Percentiles rank a stretch among this genome's conserved stretches.
These are phyloP conservation scores for Vitis rupestris DNA, from an alignment of 164 flowering plant species.

Conservation along the genomic window DNA sequence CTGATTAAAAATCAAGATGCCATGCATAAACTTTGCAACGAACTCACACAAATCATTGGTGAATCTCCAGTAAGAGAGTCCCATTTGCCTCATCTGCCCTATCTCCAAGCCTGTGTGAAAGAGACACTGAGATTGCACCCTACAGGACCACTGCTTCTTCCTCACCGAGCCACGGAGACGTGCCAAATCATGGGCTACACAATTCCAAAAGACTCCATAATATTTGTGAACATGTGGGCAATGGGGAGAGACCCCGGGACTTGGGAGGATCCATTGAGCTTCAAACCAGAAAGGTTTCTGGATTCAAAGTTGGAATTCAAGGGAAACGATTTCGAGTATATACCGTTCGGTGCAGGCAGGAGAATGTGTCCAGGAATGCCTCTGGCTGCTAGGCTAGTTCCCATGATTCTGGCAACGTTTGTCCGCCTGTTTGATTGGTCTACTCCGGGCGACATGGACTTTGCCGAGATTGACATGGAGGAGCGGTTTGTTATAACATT, in stretches of 20 bases:
- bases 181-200: conserved; percentile 7
- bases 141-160: conserved; percentile 22
- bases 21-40: conserved; percentile 3
- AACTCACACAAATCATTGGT: conserved; percentile 10
- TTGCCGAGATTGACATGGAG: conserved; percentile 18
- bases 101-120: conserved; percentile 20
- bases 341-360: conserved; percentile 28
- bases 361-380: conserved; percentile 26
- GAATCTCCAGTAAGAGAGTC: conserved; percentile 10
- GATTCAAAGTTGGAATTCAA: conserved; percentile 11
- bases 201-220: conserved; percentile 13
- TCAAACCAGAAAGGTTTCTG: conserved; percentile 23
- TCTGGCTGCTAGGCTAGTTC: conserved; percentile 18
- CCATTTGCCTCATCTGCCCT: conserved; percentile 13
- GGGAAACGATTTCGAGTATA: conserved; percentile 18
- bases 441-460: conserved; percentile 11
- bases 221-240: conserved; percentile 19
- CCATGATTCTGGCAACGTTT: conserved; percentile 17
- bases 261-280: conserved; percentile 16
- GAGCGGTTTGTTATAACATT: neutral
- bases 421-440: conserved; percentile 18
- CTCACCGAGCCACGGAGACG: conserved; percentile 7
- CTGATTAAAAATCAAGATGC: conserved; percentile 7
- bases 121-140: conserved; percentile 31
- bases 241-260: conserved; percentile 14